Evolutionary conservation across 768 basidiomycete species (phyloP), one percentile per base, ranked within the genome.

Genomic region (Phlegmacium glaucopus): DNA sequence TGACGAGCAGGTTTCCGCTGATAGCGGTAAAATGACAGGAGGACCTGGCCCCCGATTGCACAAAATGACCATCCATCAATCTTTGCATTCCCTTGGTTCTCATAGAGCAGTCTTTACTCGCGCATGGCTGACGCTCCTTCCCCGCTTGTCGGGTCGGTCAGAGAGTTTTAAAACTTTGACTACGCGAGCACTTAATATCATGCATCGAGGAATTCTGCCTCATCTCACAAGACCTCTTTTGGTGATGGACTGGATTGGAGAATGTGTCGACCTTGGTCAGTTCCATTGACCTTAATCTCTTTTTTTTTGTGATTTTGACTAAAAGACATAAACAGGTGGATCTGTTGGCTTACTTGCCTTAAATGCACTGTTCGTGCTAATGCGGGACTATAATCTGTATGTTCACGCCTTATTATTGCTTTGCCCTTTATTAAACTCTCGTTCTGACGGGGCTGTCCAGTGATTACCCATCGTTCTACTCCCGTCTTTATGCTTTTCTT

Each of bases 381-480:
- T 98, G 68, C 88, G 80, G 49, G 84, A 93, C 43, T 94, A 96
- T 61, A 96, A 96, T 57, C 74, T 99, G 94, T 91, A 22, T 18
- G 52, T 41, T 22, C 9, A 6, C 41, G 16, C 48, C 42, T 47
- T 39, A 30, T 47, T 39, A 30, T 43, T 39, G 6, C 15, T 16
- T 57, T 44, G 32, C 6, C 35, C 11, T 32, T 42, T 6, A 17
- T 6, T 10, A 17, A 26, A 42, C 16, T 43, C 46, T 47, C 38
- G 44, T 25, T 37, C 44, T 11, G 10, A n/a, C 11, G n/a, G n/a
- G 3, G 32, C 44, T 37, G 36, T 47, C 3, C 59, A 97, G 95
- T 9, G 96, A 99, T 59, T 98, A 95, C 60, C 94, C 96, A 2
- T 85, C 84, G 9, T 97, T 99, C 69, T 99, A 96, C 69, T 87